Evolutionary conservation across 2,329 filamentous ascomycete species (phyloP).

Genomic region (Teratosphaeria destructans): DNA sequence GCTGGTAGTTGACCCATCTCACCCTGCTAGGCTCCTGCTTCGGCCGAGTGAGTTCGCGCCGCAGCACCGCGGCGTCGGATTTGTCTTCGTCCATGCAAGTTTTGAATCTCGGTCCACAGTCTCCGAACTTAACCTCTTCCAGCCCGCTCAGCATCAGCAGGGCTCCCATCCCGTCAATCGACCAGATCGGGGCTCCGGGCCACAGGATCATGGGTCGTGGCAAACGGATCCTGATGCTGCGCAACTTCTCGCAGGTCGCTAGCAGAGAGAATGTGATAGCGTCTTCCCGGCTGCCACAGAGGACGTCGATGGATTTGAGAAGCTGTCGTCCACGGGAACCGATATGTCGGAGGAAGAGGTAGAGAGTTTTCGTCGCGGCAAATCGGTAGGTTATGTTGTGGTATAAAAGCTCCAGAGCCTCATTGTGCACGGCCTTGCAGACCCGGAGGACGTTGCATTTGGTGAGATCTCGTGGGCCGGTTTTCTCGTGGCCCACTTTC

Average conservation of each 20-base stretch:
- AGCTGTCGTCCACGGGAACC: conserved; percentile 16
- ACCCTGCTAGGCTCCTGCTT: conserved; percentile 11
- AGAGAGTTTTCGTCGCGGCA: conserved; percentile 35
- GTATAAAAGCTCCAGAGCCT: conserved; percentile 38
- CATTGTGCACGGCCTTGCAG: conserved; percentile 31
- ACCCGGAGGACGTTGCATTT: conserved; percentile 33
- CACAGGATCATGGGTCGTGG: conserved; percentile 12
- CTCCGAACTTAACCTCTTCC: conserved; percentile 13
- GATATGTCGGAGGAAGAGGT: conserved; percentile 28
- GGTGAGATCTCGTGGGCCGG: conserved; percentile 27
- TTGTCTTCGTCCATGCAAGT: conserved; percentile 11
- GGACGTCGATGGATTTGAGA: conserved; percentile 16
- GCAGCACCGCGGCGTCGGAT: conserved; percentile 14
- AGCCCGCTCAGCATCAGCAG: conserved; percentile 19
- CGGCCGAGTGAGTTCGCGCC: conserved; percentile 14
- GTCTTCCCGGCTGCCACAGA: conserved; percentile 19
- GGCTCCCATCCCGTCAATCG: conserved; percentile 16
- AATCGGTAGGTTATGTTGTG: conserved; percentile 34
- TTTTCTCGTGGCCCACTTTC: conserved; percentile 11
- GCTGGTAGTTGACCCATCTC: conserved; percentile 14
- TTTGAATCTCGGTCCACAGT: conserved; percentile 3
- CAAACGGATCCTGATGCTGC: conserved; percentile 14
- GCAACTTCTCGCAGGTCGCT: conserved; percentile 16
- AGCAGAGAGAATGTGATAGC: conserved; percentile 22
- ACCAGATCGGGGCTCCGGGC: conserved; percentile 15